Base-by-base conservation (phyloP, 768 basidiomycete genomes). In the Rhizopogon vinicolor region DNA sequence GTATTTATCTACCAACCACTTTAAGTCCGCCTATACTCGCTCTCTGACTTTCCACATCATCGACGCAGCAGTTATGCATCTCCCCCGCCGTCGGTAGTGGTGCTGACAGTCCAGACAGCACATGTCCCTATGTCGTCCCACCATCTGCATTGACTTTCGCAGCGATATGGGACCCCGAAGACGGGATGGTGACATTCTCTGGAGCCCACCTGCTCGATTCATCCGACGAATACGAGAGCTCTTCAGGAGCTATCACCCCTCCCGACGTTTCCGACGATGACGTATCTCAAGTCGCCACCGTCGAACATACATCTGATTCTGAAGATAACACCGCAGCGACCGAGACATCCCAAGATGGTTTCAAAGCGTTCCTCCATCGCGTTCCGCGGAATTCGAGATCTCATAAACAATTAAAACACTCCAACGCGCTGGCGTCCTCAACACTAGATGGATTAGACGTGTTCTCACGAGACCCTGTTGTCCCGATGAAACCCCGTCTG, bases 121-220 rank as follows among this genome's bases (percentile, higher is more conserved):
- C 80, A 37, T 85, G 82, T 84, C 83, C 83, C 13, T 78, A 83
- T 29, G 67, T 83, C 44, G 71, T 82, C 6, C 81, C 82, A 16
- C 81, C 83, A 5, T 70, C 78, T 28, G 82, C 76, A 2, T 69
- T 85, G 57, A 81, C 77, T 2, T 86, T 86, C 60, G 84, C 80
- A 4, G 81, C 82, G 6, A 64, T 84, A 33, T 86, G 79, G 79
- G 82, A 83, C 56, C 78, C 79, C 2, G 76, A 78, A 1, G 78
- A 82, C 6, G 84, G 81, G 35, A 74, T 84, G 59, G 73, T 84
- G 56, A 76, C 78, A 33, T 84, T 85, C 63, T 82, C 82, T 1
- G 79, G 77, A 28, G 74, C 79, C 28, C 67, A 72, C 49, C 74
- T 84, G 37, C 67, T 80, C 29, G 71, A 74, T 39, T 53, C 63